Evolutionary conservation across 1,139 yeast species (phyloP).

Genomic region (Debaryomyces udenii): DNA sequence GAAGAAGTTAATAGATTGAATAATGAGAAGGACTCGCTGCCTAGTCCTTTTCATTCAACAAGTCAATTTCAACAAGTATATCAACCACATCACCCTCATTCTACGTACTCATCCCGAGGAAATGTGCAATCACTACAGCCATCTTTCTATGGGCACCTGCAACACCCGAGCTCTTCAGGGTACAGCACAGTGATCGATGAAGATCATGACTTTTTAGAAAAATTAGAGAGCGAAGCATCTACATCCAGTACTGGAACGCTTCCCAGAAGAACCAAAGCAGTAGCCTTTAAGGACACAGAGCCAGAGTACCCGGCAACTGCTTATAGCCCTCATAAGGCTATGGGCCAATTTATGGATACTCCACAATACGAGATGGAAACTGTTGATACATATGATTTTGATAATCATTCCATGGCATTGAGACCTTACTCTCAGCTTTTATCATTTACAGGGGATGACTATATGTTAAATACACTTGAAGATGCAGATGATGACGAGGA

Average conservation of each 20-base stretch:
- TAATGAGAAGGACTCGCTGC: background rate
- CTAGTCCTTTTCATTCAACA: background rate
- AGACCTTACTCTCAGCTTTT: conserved; percentile 27
- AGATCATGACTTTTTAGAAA: conserved; percentile 20
- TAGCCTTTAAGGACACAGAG: conserved; percentile 38
- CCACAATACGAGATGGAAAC: conserved; percentile 21
- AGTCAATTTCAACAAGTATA: background rate
- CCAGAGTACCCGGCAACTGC: conserved; percentile 40
- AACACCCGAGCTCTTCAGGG: conserved; percentile 19
- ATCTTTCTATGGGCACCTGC: conserved; percentile 11
- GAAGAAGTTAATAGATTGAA: background rate
- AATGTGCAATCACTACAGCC: conserved; percentile 2
- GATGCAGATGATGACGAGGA: conserved; percentile 42
- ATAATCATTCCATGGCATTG: conserved; percentile 19
- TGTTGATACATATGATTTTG: conserved; percentile 25
- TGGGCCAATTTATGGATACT: conserved; percentile 20
- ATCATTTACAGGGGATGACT: conserved; percentile 44
- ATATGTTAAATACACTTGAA: conserved; percentile 43
- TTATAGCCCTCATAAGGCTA: conserved; percentile 30
- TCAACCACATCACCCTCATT: conserved; percentile 12
- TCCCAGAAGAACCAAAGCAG: conserved; percentile 28
- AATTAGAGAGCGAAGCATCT: conserved; percentile 12
- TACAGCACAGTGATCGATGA: conserved; percentile 30
- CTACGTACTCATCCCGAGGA: conserved; percentile 9
- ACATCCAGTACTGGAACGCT: conserved; percentile 4